These are phyloP conservation scores for Xerocomus amazonicus DNA, from an alignment of 1,284 basidiomycete species.

Conservation along the genomic window DNA sequence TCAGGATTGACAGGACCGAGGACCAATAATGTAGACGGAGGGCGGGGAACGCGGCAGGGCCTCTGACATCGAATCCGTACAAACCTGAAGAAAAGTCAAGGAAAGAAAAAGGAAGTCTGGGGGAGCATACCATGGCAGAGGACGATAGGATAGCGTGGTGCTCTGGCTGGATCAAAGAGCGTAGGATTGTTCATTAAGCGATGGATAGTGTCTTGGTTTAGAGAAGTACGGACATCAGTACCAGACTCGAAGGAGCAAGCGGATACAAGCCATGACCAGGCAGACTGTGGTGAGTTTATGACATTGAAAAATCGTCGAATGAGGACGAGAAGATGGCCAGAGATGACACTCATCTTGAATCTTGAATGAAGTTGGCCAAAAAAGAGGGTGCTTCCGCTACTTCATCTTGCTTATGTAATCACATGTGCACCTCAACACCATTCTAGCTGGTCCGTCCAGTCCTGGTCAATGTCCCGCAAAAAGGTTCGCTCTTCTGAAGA, in stretches of 20 bases:
- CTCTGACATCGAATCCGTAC: constrained; percentile 91
- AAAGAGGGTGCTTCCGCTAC: not conserved
- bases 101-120: not conserved
- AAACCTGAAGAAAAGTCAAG: constrained; percentile 55
- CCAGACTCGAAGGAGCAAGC: not conserved
- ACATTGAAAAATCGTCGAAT: constrained; percentile 64
- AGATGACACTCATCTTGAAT: constrained; percentile 44
- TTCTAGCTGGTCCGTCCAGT: no score
- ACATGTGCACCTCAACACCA: no score
- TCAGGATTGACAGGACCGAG: constrained; percentile 79
- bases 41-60: constrained; percentile 71
- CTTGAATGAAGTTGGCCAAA: not conserved
- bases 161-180: constrained; percentile 70
- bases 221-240: not conserved
- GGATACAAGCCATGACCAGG: constrained; percentile 22
- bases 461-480: constrained; percentile 20
- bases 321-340: constrained; percentile 53
- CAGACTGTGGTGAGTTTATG: not conserved
- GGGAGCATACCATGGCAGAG: constrained; percentile 84
- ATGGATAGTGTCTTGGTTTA: constrained; percentile 56
- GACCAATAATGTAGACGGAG: constrained; percentile 95
- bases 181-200: constrained; percentile 69
- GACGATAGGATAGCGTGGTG: constrained; percentile 87
- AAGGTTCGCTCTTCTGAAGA: not conserved
- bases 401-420: constrained; percentile 15